Evolutionary conservation across 1,139 yeast genomes (phyloP).

Genomic region (Wickerhamiella pararugosa): DNA sequence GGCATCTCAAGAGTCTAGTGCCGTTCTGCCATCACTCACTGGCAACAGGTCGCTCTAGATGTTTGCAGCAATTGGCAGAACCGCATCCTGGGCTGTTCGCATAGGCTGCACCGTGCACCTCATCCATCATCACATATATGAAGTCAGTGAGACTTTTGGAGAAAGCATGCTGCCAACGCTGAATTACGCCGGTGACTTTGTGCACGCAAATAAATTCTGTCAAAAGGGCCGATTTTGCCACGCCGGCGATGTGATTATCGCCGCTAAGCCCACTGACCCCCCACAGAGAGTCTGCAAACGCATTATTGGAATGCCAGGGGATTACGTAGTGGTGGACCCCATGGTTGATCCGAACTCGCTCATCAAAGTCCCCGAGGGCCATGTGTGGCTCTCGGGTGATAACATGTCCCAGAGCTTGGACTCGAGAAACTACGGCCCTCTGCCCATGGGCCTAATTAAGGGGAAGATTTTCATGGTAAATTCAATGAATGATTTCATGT

Average conservation of each 20-base stretch:
- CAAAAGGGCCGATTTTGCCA: slow-evolving; percentile 44
- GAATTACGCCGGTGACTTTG: slow-evolving; percentile 59
- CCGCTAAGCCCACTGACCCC: slow-evolving; percentile 82
- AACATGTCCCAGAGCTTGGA: slow-evolving; percentile 81
- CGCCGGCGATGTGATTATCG: slow-evolving; percentile 81
- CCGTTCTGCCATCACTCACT: too few species aligned
- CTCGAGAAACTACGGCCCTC: slow-evolving; percentile 71
- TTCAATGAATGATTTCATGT: slow-evolving; percentile 8
- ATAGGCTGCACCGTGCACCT: slow-evolving; percentile 59
- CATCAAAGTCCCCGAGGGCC: slow-evolving; percentile 50
- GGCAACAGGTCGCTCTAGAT: neutral
- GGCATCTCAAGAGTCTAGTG: too few species aligned
- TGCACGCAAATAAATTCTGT: slow-evolving; percentile 50
- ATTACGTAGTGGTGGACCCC: slow-evolving; percentile 66
- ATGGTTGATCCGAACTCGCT: slow-evolving; percentile 25
- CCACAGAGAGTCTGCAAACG: slow-evolving; percentile 78
- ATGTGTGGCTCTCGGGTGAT: slow-evolving; percentile 96
- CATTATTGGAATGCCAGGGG: slow-evolving; percentile 94
- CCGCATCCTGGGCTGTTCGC: slow-evolving; percentile 29
- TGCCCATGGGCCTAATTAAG: slow-evolving; percentile 75
- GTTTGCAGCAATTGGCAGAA: slow-evolving; percentile 9
- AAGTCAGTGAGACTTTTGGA: slow-evolving; percentile 73
- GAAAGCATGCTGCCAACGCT: slow-evolving; percentile 93
- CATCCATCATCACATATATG: slow-evolving; percentile 50
- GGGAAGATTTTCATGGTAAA: slow-evolving; percentile 69